Base-by-base conservation (phyloP, 2,329 filamentous ascomycete species). In the Pseudocercospora cruenta region DNA sequence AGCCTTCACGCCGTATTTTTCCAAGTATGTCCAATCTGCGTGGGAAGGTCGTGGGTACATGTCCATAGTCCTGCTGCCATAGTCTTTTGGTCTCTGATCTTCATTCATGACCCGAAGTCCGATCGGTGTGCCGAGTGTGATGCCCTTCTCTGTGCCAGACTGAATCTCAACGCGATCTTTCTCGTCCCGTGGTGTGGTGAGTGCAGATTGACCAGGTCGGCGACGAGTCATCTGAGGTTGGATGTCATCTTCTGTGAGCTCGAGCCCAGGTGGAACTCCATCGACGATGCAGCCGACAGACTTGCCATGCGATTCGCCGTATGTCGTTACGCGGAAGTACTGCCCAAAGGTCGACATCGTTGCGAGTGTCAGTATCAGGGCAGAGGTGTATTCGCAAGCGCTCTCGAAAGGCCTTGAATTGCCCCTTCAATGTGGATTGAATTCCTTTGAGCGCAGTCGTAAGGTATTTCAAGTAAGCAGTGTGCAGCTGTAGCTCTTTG, bases 1-100 rank as follows among this genome's bases (percentile, higher is more conserved):
- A 43, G 95, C 93, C 84, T 96, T 96, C 73, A 96, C 89, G 64
- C 94, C 94, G 79, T 99, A 99, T 83, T 98, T 98, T 80, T 97
- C 92, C 67, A 97, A 85, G 82, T 98, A 98, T 67, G 95, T 98
- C 88, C 91, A 97, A 81, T 98, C 94, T 67, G 95, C 94, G 81
- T 98, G 95, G 78, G 89, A 93, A 39, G 94, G 95, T 60, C 95
- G 87, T 4, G 95, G 95, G 85, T 91, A 98, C 69, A 89, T 82
- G 80, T 98, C 92, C 88, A 97, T 97, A 31, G 94, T 97, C 1
- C 68, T 61, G 9, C 67, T 70, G 64, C 91, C 91, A 81, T 98
- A 98, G 83, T 99, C 95, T 78, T 92, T 89, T 43, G 94, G 94
- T 69, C 94, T 85, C 78, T 97, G 93, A 79, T 98, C 94, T 83